Base-by-base conservation (phyloP, 169 alveolate species). In the Plasmodium blacklocki region DNA sequence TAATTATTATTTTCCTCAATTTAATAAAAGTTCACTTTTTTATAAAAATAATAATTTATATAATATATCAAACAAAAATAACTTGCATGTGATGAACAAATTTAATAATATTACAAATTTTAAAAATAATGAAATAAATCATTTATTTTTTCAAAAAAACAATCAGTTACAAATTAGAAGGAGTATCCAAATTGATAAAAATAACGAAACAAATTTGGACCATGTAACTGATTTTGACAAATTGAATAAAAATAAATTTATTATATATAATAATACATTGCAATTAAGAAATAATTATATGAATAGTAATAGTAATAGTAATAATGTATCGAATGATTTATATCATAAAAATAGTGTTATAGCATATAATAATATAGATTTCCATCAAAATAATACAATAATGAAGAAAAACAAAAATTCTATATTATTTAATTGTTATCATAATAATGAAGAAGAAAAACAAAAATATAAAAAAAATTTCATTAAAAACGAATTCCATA, bases 241-340 rank as follows among this genome's bases (percentile, higher is more conserved):
- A 59, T 23, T 52, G 12, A 32, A 73, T 4, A 62, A 73, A 73
- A 73, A 54, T 14, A 56, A 73, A 73, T 73, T 19, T 56, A 43
- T 43, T 56, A 73, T 73, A 12, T 47, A 73, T 29, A 56, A 56
- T 39, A 49, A 71, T 7, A 60, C 56, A 54, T 52, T 73, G 59
- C 21, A 47, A 59, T 15, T 43, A 29, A 54, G 6, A 2, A 74
- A 18, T 45, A 60, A 32, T 23, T 15, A 26, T n/a, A n/a, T n/a
- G n/a, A n/a, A n/a, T n/a, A n/a, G n/a, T 19, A 74, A 66, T 15
- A 74, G 18, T 14, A 29, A 12, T 60, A 3, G 8, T 19, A 74
- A 60, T 58, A 29, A 74, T 18, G 21, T 60, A 15, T 15, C 62
- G 45, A 73, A 60, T 18, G 74, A 74, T 9, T 47, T 74, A n/a